Percentiles rank a stretch among this genome's conserved stretches.
phyloP scores from a whole-genome alignment of 1,284 basidiomycete species.

The Wolfiporia cocos region DNA sequence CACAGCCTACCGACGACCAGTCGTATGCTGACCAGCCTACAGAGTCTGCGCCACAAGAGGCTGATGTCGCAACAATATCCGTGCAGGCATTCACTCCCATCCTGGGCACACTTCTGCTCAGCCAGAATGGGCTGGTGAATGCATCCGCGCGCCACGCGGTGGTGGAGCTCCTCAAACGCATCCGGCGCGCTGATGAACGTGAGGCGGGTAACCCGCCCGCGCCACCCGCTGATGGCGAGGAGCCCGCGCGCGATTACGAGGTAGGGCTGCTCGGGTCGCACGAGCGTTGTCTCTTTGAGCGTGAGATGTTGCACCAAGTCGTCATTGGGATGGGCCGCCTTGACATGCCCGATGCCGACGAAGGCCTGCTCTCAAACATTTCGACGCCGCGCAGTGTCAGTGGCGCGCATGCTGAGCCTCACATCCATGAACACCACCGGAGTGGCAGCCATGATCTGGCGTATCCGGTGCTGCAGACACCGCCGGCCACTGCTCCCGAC shows the following conservation, averaged over 20 bases:
- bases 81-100: conserved; percentile 90
- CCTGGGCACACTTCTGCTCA: conserved; percentile 83
- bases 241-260: conserved; percentile 21
- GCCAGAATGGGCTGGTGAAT: conserved; percentile 69
- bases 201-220: conserved; percentile 21
- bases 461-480: conserved; percentile 1
- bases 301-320: conserved; percentile 78
- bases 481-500: conserved; percentile 1
- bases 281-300: conserved; percentile 64
- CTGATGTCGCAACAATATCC: conserved; percentile 44
- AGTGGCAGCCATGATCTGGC: background rate
- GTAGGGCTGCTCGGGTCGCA: conserved; percentile 45
- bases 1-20: conserved; percentile 1
- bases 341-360: conserved; percentile 33
- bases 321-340: conserved; percentile 85
- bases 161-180: conserved; percentile 69
- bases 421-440: background rate
- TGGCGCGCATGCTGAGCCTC: background rate
- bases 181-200: conserved; percentile 45
- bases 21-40: background rate
- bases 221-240: conserved; percentile 25
- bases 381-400: conserved; percentile 6
- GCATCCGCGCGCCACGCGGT: conserved; percentile 73
- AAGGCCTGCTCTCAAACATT: conserved; percentile 2
- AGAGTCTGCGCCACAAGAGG: background rate